Evolutionary conservation across 306 rosid species (phyloP).

Genomic region (Hippophae gyantsensis): DNA sequence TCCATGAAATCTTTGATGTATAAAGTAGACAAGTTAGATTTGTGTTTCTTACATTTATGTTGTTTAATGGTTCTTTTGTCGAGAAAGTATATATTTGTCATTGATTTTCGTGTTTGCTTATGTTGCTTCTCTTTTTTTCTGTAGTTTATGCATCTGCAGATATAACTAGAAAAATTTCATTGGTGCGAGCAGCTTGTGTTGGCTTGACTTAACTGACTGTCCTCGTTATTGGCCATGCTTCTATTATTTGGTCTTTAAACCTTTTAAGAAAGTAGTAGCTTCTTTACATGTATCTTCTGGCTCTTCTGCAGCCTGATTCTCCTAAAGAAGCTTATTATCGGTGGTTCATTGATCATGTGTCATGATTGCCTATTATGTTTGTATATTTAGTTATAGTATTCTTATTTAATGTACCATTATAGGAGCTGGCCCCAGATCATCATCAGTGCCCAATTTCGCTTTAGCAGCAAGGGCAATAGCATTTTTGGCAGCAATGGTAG

Average conservation of each 20-base stretch:
- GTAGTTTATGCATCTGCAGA: too few species aligned
- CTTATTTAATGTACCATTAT: constrained; percentile 60
- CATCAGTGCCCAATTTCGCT: constrained; percentile 48
- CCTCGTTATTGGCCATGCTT: too few species aligned
- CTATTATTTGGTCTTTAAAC: constrained; percentile 6
- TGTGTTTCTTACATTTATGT: too few species aligned
- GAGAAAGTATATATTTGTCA: too few species aligned
- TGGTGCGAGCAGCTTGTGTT: too few species aligned
- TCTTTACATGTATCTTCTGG: neutral
- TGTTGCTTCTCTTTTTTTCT: too few species aligned
- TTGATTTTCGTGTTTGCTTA: too few species aligned
- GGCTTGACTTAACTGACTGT: too few species aligned
- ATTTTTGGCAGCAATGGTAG: constrained; percentile 59
- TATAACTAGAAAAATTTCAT: too few species aligned
- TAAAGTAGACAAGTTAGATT: too few species aligned
- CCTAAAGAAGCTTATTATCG: constrained; percentile 4
- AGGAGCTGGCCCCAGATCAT: constrained; percentile 68
- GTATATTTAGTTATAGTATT: constrained; percentile 36
- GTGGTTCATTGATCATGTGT: constrained; percentile 7
- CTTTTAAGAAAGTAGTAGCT: neutral
- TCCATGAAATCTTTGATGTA: too few species aligned
- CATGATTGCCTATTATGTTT: constrained; percentile 19
- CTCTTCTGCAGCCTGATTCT: constrained; percentile 1
- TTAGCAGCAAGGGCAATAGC: constrained; percentile 68
- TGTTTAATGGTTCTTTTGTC: too few species aligned